phyloP scores from a whole-genome alignment of 305 asterid species.

The Stenogyne calaminthoides region DNA sequence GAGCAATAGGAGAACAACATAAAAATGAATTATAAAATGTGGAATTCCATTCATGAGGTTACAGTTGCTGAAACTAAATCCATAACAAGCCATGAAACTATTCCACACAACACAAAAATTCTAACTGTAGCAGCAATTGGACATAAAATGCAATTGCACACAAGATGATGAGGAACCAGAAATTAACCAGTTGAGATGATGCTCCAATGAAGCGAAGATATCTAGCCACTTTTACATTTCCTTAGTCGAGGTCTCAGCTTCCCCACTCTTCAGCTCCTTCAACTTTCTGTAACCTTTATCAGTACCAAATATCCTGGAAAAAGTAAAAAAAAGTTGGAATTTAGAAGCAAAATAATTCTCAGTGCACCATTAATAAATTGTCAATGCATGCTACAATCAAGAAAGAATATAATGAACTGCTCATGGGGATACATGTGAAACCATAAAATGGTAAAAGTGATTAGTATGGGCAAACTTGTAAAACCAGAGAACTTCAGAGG shows the following conservation, averaged over 20 bases:
- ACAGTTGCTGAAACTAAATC: slow-evolving; percentile 22
- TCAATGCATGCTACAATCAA: background rate
- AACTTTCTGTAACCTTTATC: slow-evolving; percentile 75
- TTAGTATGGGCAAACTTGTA: background rate
- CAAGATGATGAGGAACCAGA: slow-evolving; percentile 34
- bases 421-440: background rate
- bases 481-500: background rate
- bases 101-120: slow-evolving; percentile 36
- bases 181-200: slow-evolving; percentile 22
- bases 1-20: slow-evolving; percentile 4
- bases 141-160: slow-evolving; percentile 41
- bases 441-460: background rate
- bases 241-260: slow-evolving; percentile 42
- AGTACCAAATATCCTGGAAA: slow-evolving; percentile 70
- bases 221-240: slow-evolving; percentile 35
- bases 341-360: slow-evolving; percentile 1
- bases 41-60: slow-evolving; percentile 34
- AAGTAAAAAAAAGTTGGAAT: background rate
- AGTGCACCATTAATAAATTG: background rate
- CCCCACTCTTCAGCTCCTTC: slow-evolving; percentile 58
- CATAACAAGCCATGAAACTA: slow-evolving; percentile 35
- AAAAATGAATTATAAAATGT: background rate
- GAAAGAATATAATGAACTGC: background rate
- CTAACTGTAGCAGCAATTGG: slow-evolving; percentile 31
- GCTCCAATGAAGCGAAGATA: slow-evolving; percentile 23